Evolutionary conservation across 768 basidiomycete species (phyloP), one percentile per base, ranked within the genome.

Genomic region (Cubamyces lactineus): DNA sequence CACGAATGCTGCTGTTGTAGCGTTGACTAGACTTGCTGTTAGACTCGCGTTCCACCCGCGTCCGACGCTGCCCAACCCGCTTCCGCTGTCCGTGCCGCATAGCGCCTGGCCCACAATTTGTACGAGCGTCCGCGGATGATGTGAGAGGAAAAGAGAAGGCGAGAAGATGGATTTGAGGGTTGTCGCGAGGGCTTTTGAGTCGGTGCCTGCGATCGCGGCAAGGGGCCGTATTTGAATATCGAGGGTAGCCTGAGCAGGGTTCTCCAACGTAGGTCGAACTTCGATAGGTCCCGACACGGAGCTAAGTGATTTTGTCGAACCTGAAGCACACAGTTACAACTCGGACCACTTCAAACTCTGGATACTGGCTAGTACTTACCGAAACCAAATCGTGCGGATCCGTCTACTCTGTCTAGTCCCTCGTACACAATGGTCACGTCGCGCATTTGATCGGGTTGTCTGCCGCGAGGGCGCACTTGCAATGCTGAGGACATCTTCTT

Each of bases 281-380:
- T 93, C 86, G 47, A 93, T 87, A 19, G 93, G 93, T 0, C 93
- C 92, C 15, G 90, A 91, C 39, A 92, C 72, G 5, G 92, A 92
- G 8, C 88, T 85, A 19, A 92, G 72, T 3, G 86, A 71, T n/a
- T 70, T 60, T 4, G 77, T 79, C 5, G 74, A 64, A 19, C 79
- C 88, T 72, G 49, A 16, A 9, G 28, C 46, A 43, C 67, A 64
- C 21, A 75, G 75, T 40, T 72, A 69, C 41, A 48, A 15, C 47
- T 21, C 8, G 28, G 8, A 8, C 28, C 8, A 30, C 8, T 30
- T 30, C 28, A n/a, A 8, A 30, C 28, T 8, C 2, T 12, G 11
- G 48, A 77, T 76, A 79, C 63, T 17, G 26, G 11, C 6, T 34
- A 9, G 34, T 34, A 72, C 75, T 65, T 65, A 84, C 86, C 86